phyloP scores from a whole-genome alignment of 2,329 filamentous ascomycete genomes.

The Cadophora luteo-olivacea region DNA sequence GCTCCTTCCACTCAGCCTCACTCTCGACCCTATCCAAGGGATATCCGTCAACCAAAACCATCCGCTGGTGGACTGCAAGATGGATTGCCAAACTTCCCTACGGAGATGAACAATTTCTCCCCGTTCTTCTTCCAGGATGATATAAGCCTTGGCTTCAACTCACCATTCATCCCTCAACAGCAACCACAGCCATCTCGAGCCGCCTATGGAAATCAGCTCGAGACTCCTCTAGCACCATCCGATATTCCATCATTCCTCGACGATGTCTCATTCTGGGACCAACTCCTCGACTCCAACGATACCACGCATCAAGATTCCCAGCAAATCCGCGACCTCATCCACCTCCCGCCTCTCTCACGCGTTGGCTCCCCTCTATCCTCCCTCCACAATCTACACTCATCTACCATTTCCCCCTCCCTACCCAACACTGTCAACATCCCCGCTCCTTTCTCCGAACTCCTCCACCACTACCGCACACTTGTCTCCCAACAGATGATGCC shows the following conservation, averaged over 20 bases:
- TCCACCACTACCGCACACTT: background rate
- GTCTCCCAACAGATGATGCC: constrained; percentile 5
- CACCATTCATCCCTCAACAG: background rate
- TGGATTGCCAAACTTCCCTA: background rate
- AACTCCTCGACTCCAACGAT: background rate
- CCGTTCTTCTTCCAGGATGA: background rate
- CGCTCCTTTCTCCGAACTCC: background rate
- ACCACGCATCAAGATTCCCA: background rate
- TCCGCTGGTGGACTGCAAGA: background rate
- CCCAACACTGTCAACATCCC: background rate
- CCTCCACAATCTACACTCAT: background rate
- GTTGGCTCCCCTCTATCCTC: background rate
- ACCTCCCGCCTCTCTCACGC: background rate
- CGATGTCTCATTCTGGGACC: constrained; percentile 1
- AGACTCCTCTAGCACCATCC: background rate
- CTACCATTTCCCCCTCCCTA: background rate
- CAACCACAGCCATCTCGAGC: background rate
- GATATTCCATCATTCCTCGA: constrained; percentile 4
- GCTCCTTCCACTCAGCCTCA: background rate
- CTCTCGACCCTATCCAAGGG: background rate
- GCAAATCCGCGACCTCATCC: background rate
- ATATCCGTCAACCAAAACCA: background rate
- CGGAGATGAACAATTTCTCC: background rate
- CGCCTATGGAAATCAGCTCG: background rate
- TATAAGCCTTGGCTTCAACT: background rate